Evolutionary conservation across 495 filamentous ascomycete genomes (phyloP).

Genomic region (Daldinia bambusicola): DNA sequence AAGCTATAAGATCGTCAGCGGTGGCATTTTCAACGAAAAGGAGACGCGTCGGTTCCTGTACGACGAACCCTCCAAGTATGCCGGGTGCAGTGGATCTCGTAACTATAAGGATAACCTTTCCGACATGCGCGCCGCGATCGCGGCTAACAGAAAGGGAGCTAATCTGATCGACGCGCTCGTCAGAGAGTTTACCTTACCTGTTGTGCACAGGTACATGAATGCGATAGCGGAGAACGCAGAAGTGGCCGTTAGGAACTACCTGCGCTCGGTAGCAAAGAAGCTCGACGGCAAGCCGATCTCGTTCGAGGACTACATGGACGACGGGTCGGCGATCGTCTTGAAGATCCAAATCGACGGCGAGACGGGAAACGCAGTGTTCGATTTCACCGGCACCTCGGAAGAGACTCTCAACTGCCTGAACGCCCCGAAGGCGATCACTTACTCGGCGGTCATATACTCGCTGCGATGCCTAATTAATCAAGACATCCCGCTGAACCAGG

Average conservation of each 20-base stretch:
- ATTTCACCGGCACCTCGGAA: conserved; percentile 68
- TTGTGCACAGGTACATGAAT: conserved; percentile 93
- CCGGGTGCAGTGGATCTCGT: conserved; percentile 85
- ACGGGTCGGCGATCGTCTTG: conserved; percentile 76
- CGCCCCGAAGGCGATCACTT: conserved; percentile 82
- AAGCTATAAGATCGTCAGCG: conserved; percentile 87
- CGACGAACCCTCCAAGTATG: conserved; percentile 79
- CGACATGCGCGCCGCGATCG: conserved; percentile 91
- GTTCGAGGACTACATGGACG: conserved; percentile 75
- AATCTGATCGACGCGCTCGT: conserved; percentile 83
- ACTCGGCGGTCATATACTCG: conserved; percentile 87
- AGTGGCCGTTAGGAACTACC: conserved; percentile 72
- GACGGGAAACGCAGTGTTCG: conserved; percentile 80
- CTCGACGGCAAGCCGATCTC: conserved; percentile 61
- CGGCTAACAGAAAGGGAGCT: conserved; percentile 93
- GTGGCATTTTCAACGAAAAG: conserved; percentile 86
- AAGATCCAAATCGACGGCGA: conserved; percentile 75
- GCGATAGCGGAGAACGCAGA: conserved; percentile 87
- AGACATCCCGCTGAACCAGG: conserved; percentile 87
- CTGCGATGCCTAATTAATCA: conserved; percentile 81
- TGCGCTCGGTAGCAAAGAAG: conserved; percentile 71
- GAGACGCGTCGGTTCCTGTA: conserved; percentile 83
- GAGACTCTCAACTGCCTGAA: conserved; percentile 86
- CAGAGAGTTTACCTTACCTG: conserved; percentile 82
- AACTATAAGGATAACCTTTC: conserved; percentile 92